Evolutionary conservation across 352 stramenopile genomes (phyloP), one percentile per base, ranked within the genome.

Genomic region (Globisporangium takayamanum): DNA sequence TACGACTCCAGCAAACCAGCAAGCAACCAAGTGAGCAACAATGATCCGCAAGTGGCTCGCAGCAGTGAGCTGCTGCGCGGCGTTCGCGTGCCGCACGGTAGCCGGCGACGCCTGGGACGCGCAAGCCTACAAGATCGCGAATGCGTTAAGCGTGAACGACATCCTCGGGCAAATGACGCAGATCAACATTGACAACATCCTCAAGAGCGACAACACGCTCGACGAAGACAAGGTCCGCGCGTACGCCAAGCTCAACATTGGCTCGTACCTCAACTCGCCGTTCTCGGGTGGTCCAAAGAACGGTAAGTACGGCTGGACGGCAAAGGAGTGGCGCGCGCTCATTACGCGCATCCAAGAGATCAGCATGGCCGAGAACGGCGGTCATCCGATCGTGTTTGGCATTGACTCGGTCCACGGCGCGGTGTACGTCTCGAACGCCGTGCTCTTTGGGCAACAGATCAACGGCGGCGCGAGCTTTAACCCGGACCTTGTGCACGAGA

Each of bases 401-500:
- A 67, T 97, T 16, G 91, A 97, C 67, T 95, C 82, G 36, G 85
- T 96, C 18, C 91, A 97, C 63, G 91, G 91, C 8, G 89, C 88
- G 1, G 95, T 88, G 59, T 96, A 96, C 68, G 72, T 97, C 28
- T 53, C 66, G 39, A 83, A 78, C 16, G 80, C 90, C 2, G 75
- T 87, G 5, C 69, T 97, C 25, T 95, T 96, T 45, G 85, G 84
- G 0, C 89, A 97, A 58, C 80, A 96, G 50, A 85, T 98, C 63
- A 96, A 96, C 51, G 62, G 80, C 11, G 92, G 77, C 0, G 84
- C 92, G 3, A 90, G 80, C 3, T 98, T 97, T 73, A 96, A 97
- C 63, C 69, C 74, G 0, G 73, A 81, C 1, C 51, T 95, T 14
- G 80, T 88, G 15, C 80, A 82, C 50, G 33, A 77, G 22, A 80